A percentile compares a stretch with the other conserved stretches of the same genome.
These are phyloP conservation scores for Entomophthora muscae DNA, from an alignment of 371 early-diverging fungal species.

Conservation along the genomic window DNA sequence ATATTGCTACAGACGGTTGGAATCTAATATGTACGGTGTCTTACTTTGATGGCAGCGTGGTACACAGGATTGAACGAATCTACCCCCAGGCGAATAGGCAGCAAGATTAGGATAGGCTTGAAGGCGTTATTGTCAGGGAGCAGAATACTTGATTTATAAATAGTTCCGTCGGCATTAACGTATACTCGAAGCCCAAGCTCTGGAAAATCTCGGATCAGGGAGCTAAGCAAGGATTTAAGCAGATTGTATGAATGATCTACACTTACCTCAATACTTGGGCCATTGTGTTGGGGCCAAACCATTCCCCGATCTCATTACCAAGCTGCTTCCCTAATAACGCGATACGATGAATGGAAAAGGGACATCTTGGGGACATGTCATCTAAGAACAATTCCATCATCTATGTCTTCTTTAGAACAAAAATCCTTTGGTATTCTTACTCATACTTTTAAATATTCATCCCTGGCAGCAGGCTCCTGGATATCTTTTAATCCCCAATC, in stretches of 20 bases:
- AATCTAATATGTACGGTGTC: not conserved
- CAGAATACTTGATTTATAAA: constrained; percentile 41
- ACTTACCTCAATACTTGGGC: constrained; percentile 74
- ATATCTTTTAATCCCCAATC: constrained; percentile 28
- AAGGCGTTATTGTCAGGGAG: constrained; percentile 15
- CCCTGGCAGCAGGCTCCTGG: constrained; percentile 9
- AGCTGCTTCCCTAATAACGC: constrained; percentile 66
- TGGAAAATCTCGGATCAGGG: constrained; percentile 40
- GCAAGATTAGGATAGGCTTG: constrained; percentile 57
- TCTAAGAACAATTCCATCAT: constrained; percentile 74
- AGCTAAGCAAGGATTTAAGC: no score
- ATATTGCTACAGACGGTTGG: constrained; percentile 23
- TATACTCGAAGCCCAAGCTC: constrained; percentile 41
- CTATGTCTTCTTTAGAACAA: constrained; percentile 15
- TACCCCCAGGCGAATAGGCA: constrained; percentile 76
- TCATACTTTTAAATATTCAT: constrained; percentile 5
- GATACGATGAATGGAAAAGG: constrained; percentile 85
- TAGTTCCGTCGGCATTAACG: constrained; percentile 51
- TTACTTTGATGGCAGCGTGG: constrained; percentile 41
- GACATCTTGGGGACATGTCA: constrained; percentile 44
- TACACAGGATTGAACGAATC: constrained; percentile 74
- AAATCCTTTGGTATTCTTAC: not conserved
- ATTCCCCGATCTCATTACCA: constrained; percentile 82
- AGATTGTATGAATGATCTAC: no score
- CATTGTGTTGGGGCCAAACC: constrained; percentile 91